Base-by-base conservation (phyloP, 202 grass and related monocot species). In the Hordeum pubiflorum region DNA sequence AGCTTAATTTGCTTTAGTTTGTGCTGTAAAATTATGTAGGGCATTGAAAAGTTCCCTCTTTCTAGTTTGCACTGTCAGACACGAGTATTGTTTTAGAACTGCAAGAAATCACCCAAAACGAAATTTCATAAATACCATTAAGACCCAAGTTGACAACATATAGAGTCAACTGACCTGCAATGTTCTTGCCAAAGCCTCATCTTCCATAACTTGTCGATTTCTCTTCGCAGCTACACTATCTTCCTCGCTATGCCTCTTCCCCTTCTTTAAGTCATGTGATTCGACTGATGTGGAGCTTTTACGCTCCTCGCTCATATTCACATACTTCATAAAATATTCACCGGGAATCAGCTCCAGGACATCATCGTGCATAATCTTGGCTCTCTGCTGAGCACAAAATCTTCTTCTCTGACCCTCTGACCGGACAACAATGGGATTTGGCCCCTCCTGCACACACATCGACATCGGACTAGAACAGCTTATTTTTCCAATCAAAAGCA, bases 291-390 rank as follows among this genome's bases (percentile, higher is more conserved):
- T 58, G 63, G 83, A 68, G 55, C n/a, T 80, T 65, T 75, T 74
- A 74, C 74, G 55, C 9, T 85, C 80, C 84, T 83, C 68, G 3
- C 52, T 63, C 84, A 79, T 77, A 58, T 69, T 86, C 26, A 75
- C 44, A 57, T 88, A 93, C 37, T 88, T 94, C 37, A 94, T 52
- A 10, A 88, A 86, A 91, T 93, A 90, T 54, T 78, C 79, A 85
- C 92, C 86, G 2, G 95, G 95, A 74, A 94, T 93, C 62, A 98
- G 50, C 81, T 98, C 92, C 18, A 98, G 57, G 75, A 94, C 79
- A 91, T 98, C 92, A 68, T 82, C 85, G 78, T 95, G 62, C 34
- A 17, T 34, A 78, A 95, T 84, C 46, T 82, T 88, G 38, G 74
- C 80, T 87, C 61, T 94, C 69, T 88, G 88, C 31, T 84, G 81